A percentile compares a stretch with the other conserved stretches of the same genome.
Conservation (phyloP, 2,329 filamentous ascomycete genomes). For the Neonectria neomacrospora region DNA sequence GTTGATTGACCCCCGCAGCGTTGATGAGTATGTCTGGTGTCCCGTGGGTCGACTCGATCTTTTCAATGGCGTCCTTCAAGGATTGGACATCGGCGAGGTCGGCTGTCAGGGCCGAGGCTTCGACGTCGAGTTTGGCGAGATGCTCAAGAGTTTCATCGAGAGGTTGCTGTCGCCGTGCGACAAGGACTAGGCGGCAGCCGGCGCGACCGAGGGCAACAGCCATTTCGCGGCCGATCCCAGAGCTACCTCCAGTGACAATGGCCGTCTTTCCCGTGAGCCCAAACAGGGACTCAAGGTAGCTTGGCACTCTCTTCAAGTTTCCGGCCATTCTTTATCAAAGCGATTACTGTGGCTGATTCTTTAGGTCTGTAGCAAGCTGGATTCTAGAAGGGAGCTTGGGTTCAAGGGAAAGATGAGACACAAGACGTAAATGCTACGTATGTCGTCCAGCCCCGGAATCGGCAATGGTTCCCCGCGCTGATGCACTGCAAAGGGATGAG, state of each 20-base stretch:
- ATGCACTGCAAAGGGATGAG: neutral
- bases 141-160: slow-evolving; percentile 40
- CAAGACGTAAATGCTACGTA: neutral
- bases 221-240: slow-evolving; percentile 50
- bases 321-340: slow-evolving; percentile 24
- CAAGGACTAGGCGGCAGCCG: slow-evolving; percentile 46
- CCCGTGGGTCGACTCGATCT: slow-evolving; percentile 38
- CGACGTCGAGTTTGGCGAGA: slow-evolving; percentile 40
- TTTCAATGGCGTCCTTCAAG: slow-evolving; percentile 28
- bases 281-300: slow-evolving; percentile 46
- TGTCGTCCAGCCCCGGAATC: neutral
- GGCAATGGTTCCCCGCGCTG: neutral
- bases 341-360: neutral
- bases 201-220: slow-evolving; percentile 45
- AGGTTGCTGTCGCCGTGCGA: slow-evolving; percentile 44
- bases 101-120: slow-evolving; percentile 36
- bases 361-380: too few species aligned
- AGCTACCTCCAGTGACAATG: slow-evolving; percentile 49
- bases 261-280: slow-evolving; percentile 45
- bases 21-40: slow-evolving; percentile 49
- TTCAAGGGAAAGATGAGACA: neutral
- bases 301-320: slow-evolving; percentile 17
- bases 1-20: slow-evolving; percentile 46
- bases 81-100: slow-evolving; percentile 35
- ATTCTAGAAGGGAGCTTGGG: too few species aligned